Conservation (phyloP, 805 yeast species). For the Ogataea allantospora region DNA sequence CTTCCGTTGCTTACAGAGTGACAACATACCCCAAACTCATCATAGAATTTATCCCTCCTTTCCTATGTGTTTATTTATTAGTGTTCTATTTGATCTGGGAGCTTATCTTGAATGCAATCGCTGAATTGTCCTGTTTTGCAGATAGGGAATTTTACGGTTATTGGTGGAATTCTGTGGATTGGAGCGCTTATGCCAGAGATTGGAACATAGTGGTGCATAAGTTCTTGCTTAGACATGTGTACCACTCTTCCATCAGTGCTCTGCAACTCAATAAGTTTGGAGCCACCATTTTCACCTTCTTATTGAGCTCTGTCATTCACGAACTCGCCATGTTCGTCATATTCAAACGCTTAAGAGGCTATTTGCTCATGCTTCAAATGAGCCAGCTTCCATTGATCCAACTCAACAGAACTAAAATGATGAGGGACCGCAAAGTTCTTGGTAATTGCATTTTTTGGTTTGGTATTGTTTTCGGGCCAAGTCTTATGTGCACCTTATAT, state of each 20-base stretch:
- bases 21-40: slow-evolving; percentile 55
- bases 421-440: slow-evolving; percentile 54
- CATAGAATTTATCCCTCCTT: slow-evolving; percentile 76
- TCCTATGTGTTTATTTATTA: slow-evolving; percentile 69
- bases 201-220: slow-evolving; percentile 96
- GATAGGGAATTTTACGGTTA: slow-evolving; percentile 92
- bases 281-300: slow-evolving; percentile 77
- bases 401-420: slow-evolving; percentile 55
- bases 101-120: slow-evolving; percentile 82
- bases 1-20: slow-evolving; percentile 46
- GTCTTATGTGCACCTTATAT: slow-evolving; percentile 81
- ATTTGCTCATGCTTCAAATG: slow-evolving; percentile 79
- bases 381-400: slow-evolving; percentile 78
- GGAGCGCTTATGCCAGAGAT: slow-evolving; percentile 89
- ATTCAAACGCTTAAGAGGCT: slow-evolving; percentile 77
- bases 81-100: slow-evolving; percentile 95
- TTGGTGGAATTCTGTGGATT: slow-evolving; percentile 96
- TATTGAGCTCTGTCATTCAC: slow-evolving; percentile 80
- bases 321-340: slow-evolving; percentile 91
- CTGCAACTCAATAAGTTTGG: slow-evolving; percentile 58
- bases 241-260: slow-evolving; percentile 83
- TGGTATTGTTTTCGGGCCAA: slow-evolving; percentile 88
- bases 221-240: slow-evolving; percentile 88
- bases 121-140: slow-evolving; percentile 82
- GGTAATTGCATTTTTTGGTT: slow-evolving; percentile 89